Evolutionary conservation across 805 yeast species (phyloP), one percentile per base, ranked within the genome.

Genomic region (Brettanomyces bruxellensis): DNA sequence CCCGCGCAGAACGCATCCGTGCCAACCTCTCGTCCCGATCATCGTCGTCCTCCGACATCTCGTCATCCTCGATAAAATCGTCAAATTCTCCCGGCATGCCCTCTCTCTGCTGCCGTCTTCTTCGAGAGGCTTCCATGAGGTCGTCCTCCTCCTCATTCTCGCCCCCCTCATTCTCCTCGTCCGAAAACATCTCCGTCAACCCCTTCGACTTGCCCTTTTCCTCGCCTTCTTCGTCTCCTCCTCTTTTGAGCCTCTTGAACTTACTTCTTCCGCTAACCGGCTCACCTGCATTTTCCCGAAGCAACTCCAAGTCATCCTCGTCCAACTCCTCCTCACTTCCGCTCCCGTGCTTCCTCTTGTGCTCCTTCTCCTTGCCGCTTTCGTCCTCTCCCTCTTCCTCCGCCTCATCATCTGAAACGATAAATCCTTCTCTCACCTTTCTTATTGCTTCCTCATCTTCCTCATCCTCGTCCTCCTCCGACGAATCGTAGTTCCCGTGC

Each of bases 11-110:
- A 49, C 68, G 54, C 62, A 62, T 60, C 49, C 67, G 55, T 14
- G 69, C 69, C 11, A 62, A 50, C 42, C 61, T 52, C 49, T 71
- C 76, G 45, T 73, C 70, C 22, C 77, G 67, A 47, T 78, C 84
- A 51, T 83, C 89, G 55, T 82, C 88, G 58, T 89, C 95, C 58
- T 88, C 97, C 7, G 95, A 86, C 58, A 85, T 84, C 62, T 90
- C 97, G 65, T 93, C 99, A 50, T 91, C 97, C 66, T 91, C 99
- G 55, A 93, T 93, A 67, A 93, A 93, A 61, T 90, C 99, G 62
- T 89, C 99, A 56, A 91, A 80, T 64, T 93, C 98, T 60, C 89
- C 95, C 53, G 79, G 65, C 65, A 47, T 61, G 51, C 51, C 62
- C 3, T 18, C 43, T 12, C 41, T 28, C 40, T 13, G 49, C 12